phyloP scores from a whole-genome alignment of 345 rosid genomes.

The Alliaria petiolata region DNA sequence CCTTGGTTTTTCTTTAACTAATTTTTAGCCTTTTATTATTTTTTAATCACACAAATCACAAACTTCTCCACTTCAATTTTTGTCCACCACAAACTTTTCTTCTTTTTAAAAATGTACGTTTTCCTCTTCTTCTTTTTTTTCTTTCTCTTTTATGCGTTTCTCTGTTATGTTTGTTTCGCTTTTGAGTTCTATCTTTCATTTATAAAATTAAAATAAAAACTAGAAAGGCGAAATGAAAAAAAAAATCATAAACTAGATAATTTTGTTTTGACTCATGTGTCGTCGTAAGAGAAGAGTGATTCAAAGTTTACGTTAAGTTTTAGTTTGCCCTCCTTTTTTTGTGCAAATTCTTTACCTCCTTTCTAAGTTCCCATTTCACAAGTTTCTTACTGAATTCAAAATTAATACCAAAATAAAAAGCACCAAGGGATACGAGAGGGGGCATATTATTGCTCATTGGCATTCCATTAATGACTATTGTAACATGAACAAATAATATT shows the following conservation, averaged over 20 bases:
- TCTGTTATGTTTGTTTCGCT: background rate
- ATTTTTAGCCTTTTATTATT: background rate
- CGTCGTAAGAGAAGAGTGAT: too few relatives aligned
- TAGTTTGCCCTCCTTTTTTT: background rate
- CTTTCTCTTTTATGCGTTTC: background rate
- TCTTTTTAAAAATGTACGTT: background rate
- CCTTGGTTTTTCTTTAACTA: slow-evolving; percentile 8
- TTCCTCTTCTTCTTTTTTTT: too few relatives aligned
- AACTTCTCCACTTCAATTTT: background rate
- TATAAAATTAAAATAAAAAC: background rate
- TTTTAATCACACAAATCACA: background rate
- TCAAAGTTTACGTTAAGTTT: background rate
- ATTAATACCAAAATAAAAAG: background rate
- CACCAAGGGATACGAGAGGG: slow-evolving; percentile 6
- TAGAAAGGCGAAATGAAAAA: background rate
- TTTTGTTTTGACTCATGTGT: too few relatives aligned
- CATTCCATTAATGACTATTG: background rate
- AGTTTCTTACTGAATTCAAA: background rate
- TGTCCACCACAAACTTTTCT: background rate
- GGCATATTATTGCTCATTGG: slow-evolving; percentile 1
- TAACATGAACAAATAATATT: background rate
- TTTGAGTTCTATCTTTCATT: background rate
- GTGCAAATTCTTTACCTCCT: too few relatives aligned
- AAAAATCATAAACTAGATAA: background rate
- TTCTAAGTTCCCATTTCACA: too few relatives aligned